Percentiles rank a stretch among this genome's conserved stretches.
Conservation (phyloP, 768 basidiomycete genomes). For the Tulasnella sp. region DNA sequence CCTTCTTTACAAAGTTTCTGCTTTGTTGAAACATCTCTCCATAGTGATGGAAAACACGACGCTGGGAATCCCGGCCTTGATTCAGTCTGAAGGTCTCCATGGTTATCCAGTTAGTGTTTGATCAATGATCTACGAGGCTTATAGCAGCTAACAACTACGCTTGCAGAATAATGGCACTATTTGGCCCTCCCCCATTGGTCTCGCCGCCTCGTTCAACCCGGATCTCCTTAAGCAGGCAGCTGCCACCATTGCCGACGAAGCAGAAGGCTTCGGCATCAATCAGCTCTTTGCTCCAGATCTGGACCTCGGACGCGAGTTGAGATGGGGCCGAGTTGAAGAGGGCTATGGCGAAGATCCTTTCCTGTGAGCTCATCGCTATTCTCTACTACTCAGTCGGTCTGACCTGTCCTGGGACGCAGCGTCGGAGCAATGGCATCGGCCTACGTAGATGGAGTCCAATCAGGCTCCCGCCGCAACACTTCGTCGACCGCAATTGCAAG, state of each 20-base stretch:
- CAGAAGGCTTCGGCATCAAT: slow-evolving; percentile 49
- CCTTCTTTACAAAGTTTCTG: slow-evolving; percentile 35
- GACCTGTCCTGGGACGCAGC: slow-evolving; percentile 18
- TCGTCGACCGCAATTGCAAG: slow-evolving; percentile 46
- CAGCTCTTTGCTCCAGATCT: slow-evolving; percentile 60
- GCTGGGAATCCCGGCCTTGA: slow-evolving; percentile 54
- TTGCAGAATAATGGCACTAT: slow-evolving; percentile 49
- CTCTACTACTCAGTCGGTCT: slow-evolving; percentile 16
- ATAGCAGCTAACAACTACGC: background rate
- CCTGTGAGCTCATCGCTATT: slow-evolving; percentile 29
- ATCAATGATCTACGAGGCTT: too few species aligned
- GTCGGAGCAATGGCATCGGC: slow-evolving; percentile 50
- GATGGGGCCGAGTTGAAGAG: slow-evolving; percentile 64
- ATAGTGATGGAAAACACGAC: slow-evolving; percentile 64
- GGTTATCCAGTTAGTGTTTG: slow-evolving; percentile 38
- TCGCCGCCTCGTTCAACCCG: slow-evolving; percentile 51
- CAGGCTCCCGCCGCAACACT: slow-evolving; percentile 42
- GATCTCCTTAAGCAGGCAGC: slow-evolving; percentile 40
- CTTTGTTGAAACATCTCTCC: too few species aligned
- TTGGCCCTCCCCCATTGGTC: slow-evolving; percentile 56
- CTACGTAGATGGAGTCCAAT: slow-evolving; percentile 52
- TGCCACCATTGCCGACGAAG: slow-evolving; percentile 42
- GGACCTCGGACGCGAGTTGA: slow-evolving; percentile 51
- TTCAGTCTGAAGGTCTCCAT: slow-evolving; percentile 55
- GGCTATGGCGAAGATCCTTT: slow-evolving; percentile 56